phyloP scores from a whole-genome alignment of 1,284 basidiomycete genomes.

The Pyrrhoderma lamaoense region DNA sequence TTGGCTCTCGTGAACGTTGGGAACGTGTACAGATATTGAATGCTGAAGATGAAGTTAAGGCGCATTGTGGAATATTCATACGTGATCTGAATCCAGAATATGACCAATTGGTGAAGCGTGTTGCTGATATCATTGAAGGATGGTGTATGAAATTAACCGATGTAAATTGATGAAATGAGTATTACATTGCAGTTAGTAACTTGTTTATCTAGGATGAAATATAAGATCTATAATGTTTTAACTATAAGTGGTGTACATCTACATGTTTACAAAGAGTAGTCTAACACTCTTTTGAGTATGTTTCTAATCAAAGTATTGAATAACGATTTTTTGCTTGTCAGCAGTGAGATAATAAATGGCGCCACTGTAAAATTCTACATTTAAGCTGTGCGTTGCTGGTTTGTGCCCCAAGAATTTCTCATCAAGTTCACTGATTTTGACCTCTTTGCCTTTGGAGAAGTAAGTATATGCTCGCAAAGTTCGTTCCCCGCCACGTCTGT shows the following conservation, averaged over 20 bases:
- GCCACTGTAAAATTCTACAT: constrained; percentile 14
- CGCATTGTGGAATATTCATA: constrained; percentile 50
- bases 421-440: constrained; percentile 1
- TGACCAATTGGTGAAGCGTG: constrained; percentile 38
- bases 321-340: neutral
- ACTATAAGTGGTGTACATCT: too few species aligned
- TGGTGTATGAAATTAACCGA: constrained; percentile 29
- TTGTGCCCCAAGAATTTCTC: neutral
- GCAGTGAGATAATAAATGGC: constrained; percentile 10
- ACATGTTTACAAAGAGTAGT: too few species aligned
- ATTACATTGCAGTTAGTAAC: too few species aligned
- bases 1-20: constrained; percentile 41
- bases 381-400: constrained; percentile 6
- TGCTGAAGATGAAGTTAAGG: constrained; percentile 46
- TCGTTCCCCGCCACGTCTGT: neutral
- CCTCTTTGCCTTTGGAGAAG: neutral
- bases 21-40: constrained; percentile 40
- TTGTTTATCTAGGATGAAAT: too few species aligned
- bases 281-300: too few species aligned
- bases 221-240: too few species aligned
- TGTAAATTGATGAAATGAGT: too few species aligned
- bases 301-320: constrained; percentile 10
- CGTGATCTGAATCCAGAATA: constrained; percentile 42
- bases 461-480: constrained; percentile 1
- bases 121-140: constrained; percentile 34